Conservation (phyloP, 2,329 filamentous ascomycete species). For the Cladorrhinum sp. region DNA sequence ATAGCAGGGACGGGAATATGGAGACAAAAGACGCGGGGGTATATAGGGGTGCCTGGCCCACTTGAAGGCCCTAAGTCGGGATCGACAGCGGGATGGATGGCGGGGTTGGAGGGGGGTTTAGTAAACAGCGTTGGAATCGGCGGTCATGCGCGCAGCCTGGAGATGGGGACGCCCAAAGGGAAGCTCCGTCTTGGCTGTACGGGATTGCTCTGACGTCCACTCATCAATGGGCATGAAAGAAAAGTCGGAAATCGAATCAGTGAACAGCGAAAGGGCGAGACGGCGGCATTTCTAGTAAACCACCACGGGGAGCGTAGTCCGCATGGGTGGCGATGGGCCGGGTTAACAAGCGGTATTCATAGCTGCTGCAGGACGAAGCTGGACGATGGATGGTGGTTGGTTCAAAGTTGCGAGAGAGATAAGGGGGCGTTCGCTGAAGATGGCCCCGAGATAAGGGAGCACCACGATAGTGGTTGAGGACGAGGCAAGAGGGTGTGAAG, state of each 20-base stretch:
- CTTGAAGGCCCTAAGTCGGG: background rate
- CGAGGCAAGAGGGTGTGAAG: background rate
- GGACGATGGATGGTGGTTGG: background rate
- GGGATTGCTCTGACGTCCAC: background rate
- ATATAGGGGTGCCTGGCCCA: background rate
- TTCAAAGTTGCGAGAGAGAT: background rate
- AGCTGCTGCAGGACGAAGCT: background rate
- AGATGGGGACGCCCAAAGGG: background rate
- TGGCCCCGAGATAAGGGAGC: constrained; percentile 4
- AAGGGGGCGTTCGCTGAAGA: background rate
- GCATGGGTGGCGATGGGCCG: background rate
- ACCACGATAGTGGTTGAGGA: background rate
- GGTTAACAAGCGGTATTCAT: background rate
- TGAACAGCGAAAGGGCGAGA: background rate
- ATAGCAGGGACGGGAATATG: background rate
- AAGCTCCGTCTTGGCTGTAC: background rate
- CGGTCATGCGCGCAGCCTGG: background rate
- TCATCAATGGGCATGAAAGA: background rate
- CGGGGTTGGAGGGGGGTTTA: background rate
- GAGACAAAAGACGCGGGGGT: background rate
- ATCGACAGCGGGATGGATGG: background rate
- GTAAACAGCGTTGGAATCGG: background rate
- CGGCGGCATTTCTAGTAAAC: background rate
- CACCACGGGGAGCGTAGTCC: background rate
- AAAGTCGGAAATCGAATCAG: background rate